A percentile compares a stretch with the other conserved stretches of the same genome.
These are phyloP conservation scores for Podosphaera xanthii DNA, from an alignment of 2,329 filamentous ascomycete genomes.

Conservation along the genomic window DNA sequence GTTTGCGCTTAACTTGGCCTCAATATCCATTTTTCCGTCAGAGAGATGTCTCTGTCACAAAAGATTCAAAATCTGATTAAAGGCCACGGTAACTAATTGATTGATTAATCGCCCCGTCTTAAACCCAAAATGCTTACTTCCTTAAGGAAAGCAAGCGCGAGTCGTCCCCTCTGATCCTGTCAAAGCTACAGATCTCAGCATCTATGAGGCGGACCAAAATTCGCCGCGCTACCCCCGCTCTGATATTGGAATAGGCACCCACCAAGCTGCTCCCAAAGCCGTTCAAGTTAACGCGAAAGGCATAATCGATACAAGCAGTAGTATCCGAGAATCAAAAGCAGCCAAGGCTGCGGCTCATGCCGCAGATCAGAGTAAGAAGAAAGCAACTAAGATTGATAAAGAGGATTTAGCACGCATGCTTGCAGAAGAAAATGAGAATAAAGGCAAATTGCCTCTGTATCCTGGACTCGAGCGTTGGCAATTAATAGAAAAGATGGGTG, in stretches of 20 bases:
- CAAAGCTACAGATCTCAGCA: slow-evolving; percentile 17
- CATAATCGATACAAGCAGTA: slow-evolving; percentile 34
- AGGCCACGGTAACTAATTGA: slow-evolving; percentile 39
- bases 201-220: slow-evolving; percentile 37
- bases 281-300: slow-evolving; percentile 36
- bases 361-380: slow-evolving; percentile 32
- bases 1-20: too few species aligned
- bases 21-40: too few species aligned
- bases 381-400: slow-evolving; percentile 28
- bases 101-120: slow-evolving; percentile 1
- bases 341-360: slow-evolving; percentile 40
- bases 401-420: slow-evolving; percentile 65
- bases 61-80: slow-evolving; percentile 93
- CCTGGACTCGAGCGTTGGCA: slow-evolving; percentile 71
- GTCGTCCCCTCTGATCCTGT: slow-evolving; percentile 31
- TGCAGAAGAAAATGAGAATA: slow-evolving; percentile 73
- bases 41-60: slow-evolving; percentile 51
- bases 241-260: slow-evolving; percentile 36
- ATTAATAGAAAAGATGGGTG: slow-evolving; percentile 89
- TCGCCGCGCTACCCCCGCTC: slow-evolving; percentile 25
- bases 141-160: slow-evolving; percentile 65
- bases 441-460: slow-evolving; percentile 66
- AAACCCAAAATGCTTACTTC: slow-evolving; percentile 14
- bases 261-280: slow-evolving; percentile 25
- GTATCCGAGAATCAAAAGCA: slow-evolving; percentile 41